Percentiles rank a stretch among this genome's conserved stretches.
phyloP scores from a whole-genome alignment of 805 yeast species.

The Monosporozyma aquatica region DNA sequence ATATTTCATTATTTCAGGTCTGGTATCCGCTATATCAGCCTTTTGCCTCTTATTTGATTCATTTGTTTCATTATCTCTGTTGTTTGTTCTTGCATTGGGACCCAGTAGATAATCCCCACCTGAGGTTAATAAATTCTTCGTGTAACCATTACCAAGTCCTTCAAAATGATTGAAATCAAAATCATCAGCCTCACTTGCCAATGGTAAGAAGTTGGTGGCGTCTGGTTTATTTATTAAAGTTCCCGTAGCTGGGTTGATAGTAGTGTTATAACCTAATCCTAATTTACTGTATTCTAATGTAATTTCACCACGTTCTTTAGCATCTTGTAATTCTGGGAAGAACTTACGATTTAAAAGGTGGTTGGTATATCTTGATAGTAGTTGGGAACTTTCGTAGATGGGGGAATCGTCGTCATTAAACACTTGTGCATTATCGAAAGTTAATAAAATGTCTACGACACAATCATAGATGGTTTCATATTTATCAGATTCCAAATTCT shows the following conservation, averaged over 20 bases:
- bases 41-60: neutral
- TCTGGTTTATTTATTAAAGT: neutral
- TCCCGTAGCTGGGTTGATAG: neutral
- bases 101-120: conserved; percentile 28
- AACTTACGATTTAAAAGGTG: conserved; percentile 22
- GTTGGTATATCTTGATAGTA: conserved; percentile 46
- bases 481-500: conserved; percentile 42
- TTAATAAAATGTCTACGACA: conserved; percentile 46
- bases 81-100: conserved; percentile 9
- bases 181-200: conserved; percentile 10
- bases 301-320: conserved; percentile 27
- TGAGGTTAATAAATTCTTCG: conserved; percentile 22
- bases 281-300: conserved; percentile 19
- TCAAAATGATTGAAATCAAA: conserved; percentile 26
- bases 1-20: conserved; percentile 20
- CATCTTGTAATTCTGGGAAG: conserved; percentile 23
- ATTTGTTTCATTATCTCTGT: neutral
- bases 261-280: conserved; percentile 23
- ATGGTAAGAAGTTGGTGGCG: neutral
- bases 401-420: conserved; percentile 69
- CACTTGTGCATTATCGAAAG: conserved; percentile 69
- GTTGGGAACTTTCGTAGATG: conserved; percentile 61
- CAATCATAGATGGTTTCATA: conserved; percentile 52
- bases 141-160: conserved; percentile 29
- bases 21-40: conserved; percentile 8